Base-by-base conservation (phyloP, 352 stramenopile genomes). In the Phytophthora sp. region DNA sequence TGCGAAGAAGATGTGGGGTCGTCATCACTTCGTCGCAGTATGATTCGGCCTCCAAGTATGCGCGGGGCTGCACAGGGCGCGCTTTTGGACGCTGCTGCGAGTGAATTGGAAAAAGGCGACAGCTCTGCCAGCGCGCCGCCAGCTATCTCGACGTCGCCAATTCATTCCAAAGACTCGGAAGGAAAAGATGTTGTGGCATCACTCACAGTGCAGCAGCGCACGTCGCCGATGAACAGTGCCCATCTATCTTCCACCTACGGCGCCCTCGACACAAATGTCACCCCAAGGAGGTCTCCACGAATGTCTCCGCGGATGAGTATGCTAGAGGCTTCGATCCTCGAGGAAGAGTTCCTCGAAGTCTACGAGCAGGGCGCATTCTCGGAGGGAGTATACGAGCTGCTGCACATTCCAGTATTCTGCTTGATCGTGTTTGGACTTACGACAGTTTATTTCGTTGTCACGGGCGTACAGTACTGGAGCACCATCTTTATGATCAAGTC, bases 401-500 rank as follows among this genome's bases (percentile, higher is more conserved):
- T 87, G 23, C 74, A 83, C 37, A 87, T 91, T 18, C 85, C 85
- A 4, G 82, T 91, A 34, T 95, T 92, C 58, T 84, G 79, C 20
- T 59, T 93, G 35, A 91, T 93, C 58, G 79, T 95, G 5, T 79
- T 83, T 15, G 86, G 84, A 0, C 71, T 95, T 42, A 90, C 82
- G 38, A 87, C 84, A 12, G 82, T 95, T 17, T 95, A 93, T 75
- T 95, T 95, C 50, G 86, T 95, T 34, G 86, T 95, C 53, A 93
- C 86, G 31, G 84, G 84, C 34, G 84, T 95, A 46, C 86, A 95
- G 62, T 95, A 92, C 70, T 95, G 86, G 86, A 91, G 79, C 61
- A 95, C 86, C 3, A 92, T 93, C 64, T 95, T 91, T 61, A 92
- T 93, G 79, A 89, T 91, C 72, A 91, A 92, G 75, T 92, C 84